Evolutionary conservation across 306 rosid species (phyloP), one percentile per base, ranked within the genome.

Genomic region (Lupinus albus): DNA sequence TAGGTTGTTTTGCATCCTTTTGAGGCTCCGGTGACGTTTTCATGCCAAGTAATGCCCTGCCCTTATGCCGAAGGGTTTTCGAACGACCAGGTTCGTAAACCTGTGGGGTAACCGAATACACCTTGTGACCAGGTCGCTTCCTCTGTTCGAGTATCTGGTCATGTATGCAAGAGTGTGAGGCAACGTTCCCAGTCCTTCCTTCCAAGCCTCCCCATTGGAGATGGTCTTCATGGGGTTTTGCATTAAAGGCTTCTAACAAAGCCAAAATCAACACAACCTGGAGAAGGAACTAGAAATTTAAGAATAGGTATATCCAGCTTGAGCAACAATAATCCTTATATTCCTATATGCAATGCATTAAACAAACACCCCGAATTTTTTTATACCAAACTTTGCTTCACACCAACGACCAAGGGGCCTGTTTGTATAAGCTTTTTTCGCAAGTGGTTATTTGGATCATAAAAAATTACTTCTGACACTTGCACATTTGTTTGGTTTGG

Each of bases 161-260:
- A 62, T 94, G 96, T 57, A 94, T 90, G 82, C 99, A 94, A 25
- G 99, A 88, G 80, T 94, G 99, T 11, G 97, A 90, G 62, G 74
- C 89, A 72, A 84, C 53, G 70, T 72, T 85, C 77, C 74, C 80
- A 58, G 67, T 68, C 69, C 65, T 84, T 75, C 55, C 72, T 64
- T 79, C 83, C 14, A 76, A 47, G 49, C 74, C 78, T 55, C 76
- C 82, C 79, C 79, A 63, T 64, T 73, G 85, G 64, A 62, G 74
- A 35, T 47, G 70, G 25, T 58, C 74, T 21, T 86, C 94, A 41
- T 56, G 74, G 33, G 64, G 74, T 46, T 84, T 81, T 11, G 82
- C 97, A 78, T 50, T 56, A 21, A 75, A 30, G 56, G 82, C 78
- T 49, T 82, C 86, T 78, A 81, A 74, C 80, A 84, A 88, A 39